Base-by-base conservation (phyloP, 106 monocot genomes). In the Dendrobium huoshanense region DNA sequence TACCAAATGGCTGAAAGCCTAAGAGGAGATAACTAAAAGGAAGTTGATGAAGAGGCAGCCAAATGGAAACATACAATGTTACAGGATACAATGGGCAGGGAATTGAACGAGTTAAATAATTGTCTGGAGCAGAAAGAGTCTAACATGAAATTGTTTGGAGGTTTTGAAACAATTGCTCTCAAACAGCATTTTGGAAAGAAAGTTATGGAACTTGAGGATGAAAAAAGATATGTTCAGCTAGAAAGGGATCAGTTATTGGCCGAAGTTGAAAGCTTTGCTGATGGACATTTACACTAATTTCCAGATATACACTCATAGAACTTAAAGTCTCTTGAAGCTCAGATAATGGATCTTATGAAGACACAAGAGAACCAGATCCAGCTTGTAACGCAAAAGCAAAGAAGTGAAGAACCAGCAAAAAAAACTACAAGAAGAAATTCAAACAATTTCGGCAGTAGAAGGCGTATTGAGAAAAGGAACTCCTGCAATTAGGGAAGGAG, bases 361-460 rank as follows among this genome's bases (percentile, higher is more conserved):
- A 99, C 95, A 84, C 98, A 99, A 86, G 98, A 99, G 88, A 95
- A 85, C 72, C 98, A 95, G 85, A 95, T 99, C 76, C 94, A 91
- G 42, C 87, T 99, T 82, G 79, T 99, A 79, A 99, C 95, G 83
- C 90, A 99, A 88, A 99, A 99, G 82, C 98, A 99, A 82, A 92
- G 84, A 81, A 95, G 98, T 79, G 98, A 99, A 54, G 98, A 99
- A 80, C 89, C 94, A 72, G 95, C 98, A 25, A 99, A 87, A 87
- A 87, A 99, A 95, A 55, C 75, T 99, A 65, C 95, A 99, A 83
- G 98, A 99, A 77, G 98, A 99, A 83, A 99, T 99, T 85, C 92
- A 92, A 77, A 80, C 95, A 93, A 55, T 95, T 99, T 80, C 85
- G 98, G 48, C 92, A 86, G 44, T 99, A 95, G 98, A 99, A 99